phyloP scores from a whole-genome alignment of 1,284 basidiomycete genomes.

The Peniophora sp. region DNA sequence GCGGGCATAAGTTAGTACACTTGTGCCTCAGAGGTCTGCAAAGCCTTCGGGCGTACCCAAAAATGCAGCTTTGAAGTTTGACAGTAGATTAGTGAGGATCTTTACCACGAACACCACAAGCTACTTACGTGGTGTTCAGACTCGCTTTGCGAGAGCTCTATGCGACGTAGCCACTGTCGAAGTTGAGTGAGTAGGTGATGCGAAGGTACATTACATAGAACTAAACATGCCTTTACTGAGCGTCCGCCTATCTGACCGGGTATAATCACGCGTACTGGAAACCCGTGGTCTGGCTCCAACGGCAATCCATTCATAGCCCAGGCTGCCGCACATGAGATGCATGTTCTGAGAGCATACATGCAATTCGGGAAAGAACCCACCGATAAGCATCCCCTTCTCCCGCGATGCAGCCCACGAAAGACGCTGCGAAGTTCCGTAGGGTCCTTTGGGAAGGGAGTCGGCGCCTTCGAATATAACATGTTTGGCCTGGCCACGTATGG shows the following conservation, averaged over 20 bases:
- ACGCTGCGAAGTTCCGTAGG: conserved; percentile 55
- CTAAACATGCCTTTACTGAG: conserved; percentile 29
- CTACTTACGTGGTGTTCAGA: conserved; percentile 41
- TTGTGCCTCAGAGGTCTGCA: neutral
- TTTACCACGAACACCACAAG: conserved; percentile 9
- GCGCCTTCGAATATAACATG: conserved; percentile 61
- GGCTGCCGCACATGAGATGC: conserved; percentile 16
- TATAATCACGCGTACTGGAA: conserved; percentile 52
- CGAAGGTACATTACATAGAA: conserved; percentile 10
- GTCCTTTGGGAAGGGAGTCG: conserved; percentile 57
- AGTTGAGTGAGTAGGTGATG: conserved; percentile 18
- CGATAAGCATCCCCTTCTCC: conserved; percentile 40
- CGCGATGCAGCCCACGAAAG: conserved; percentile 41
- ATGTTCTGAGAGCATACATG: neutral
- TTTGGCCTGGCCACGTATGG: conserved; percentile 22
- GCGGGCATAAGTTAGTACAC: no score
- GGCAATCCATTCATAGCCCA: conserved; percentile 60
- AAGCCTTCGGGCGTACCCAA: conserved; percentile 16
- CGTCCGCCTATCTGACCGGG: conserved; percentile 63
- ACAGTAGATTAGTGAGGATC: no score
- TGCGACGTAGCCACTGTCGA: conserved; percentile 49
- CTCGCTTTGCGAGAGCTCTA: conserved; percentile 47
- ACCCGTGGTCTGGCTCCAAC: conserved; percentile 61
- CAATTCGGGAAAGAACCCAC: conserved; percentile 26
- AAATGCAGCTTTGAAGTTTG: conserved; percentile 21